These are phyloP conservation scores for Pseudocercospora ulei DNA, from an alignment of 2,329 filamentous ascomycete species.

Conservation along the genomic window DNA sequence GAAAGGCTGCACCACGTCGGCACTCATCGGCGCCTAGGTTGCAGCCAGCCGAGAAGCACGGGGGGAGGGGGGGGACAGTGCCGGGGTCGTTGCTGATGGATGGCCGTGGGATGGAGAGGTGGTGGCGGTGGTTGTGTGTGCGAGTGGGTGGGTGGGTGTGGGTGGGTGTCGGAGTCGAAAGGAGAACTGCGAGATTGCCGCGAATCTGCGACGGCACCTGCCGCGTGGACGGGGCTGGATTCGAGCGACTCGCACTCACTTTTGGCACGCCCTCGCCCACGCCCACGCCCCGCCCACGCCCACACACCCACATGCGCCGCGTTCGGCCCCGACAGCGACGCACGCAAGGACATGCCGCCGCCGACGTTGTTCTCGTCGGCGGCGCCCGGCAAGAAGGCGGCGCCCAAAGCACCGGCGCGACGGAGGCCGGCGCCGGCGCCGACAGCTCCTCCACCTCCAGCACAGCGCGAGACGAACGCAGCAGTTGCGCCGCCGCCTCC, in stretches of 20 bases:
- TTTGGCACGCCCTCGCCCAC: conserved; percentile 4
- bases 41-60: neutral
- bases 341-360: conserved; percentile 15
- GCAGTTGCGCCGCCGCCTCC: conserved; percentile 7
- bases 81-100: neutral
- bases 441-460: conserved; percentile 16
- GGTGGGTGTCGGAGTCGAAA: conserved; percentile 1
- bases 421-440: conserved; percentile 33
- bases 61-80: neutral
- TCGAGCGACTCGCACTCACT: too few relatives aligned
- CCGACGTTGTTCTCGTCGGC: conserved; percentile 47
- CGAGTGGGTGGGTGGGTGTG: conserved; percentile 7
- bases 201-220: conserved; percentile 1
- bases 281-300: conserved; percentile 3
- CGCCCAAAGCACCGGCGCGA: conserved; percentile 41
- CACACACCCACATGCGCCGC: too few relatives aligned
- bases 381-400: conserved; percentile 44
- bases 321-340: conserved; percentile 4
- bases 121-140: conserved; percentile 9
- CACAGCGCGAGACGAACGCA: conserved; percentile 9
- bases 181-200: conserved; percentile 1
- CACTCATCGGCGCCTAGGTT: conserved; percentile 13
- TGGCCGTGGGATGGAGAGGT: neutral
- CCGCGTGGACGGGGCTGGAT: too few relatives aligned
- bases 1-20: conserved; percentile 4